Conservation (phyloP, 169 alveolate genomes). For the Theileria equi region DNA sequence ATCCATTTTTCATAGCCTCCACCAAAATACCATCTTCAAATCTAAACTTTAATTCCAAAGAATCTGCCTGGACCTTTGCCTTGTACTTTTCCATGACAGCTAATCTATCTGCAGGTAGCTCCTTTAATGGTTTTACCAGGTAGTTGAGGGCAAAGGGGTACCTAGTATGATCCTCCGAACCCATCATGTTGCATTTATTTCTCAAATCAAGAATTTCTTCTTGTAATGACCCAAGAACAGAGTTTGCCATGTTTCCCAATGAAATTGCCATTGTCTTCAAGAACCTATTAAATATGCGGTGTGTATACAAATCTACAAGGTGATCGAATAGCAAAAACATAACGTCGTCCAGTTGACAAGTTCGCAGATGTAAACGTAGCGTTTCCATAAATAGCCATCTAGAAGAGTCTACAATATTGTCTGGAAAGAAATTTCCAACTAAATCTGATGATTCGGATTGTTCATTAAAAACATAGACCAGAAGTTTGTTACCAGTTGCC, state of each 20-base stretch:
- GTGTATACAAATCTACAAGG: slow-evolving; percentile 5
- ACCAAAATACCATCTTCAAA: slow-evolving; percentile 95
- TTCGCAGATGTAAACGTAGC: slow-evolving; percentile 2
- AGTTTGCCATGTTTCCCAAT: not conserved
- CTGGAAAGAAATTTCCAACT: slow-evolving; percentile 83
- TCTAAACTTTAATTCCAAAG: slow-evolving; percentile 69
- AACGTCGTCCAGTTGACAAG: slow-evolving; percentile 34
- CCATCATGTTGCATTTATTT: slow-evolving; percentile 19
- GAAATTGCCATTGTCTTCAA: not conserved
- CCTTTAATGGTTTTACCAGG: slow-evolving; percentile 23
- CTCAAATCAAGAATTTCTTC: not conserved
- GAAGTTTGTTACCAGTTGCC: slow-evolving; percentile 79
- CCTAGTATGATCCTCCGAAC: not conserved
- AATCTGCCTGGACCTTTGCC: not conserved
- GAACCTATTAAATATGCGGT: slow-evolving; percentile 14
- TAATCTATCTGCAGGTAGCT: not conserved
- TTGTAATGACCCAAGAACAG: not conserved
- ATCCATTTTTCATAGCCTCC: slow-evolving; percentile 95
- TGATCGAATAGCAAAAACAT: slow-evolving; percentile 19
- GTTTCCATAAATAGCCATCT: not conserved
- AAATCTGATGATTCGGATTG: slow-evolving; percentile 89
- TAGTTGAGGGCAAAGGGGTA: not conserved
- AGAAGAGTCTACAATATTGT: slow-evolving; percentile 37
- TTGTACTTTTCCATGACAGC: not conserved
- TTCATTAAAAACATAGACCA: slow-evolving; percentile 91